Conservation (phyloP, 2,329 filamentous ascomycete genomes). For the Diatrype stigma region DNA sequence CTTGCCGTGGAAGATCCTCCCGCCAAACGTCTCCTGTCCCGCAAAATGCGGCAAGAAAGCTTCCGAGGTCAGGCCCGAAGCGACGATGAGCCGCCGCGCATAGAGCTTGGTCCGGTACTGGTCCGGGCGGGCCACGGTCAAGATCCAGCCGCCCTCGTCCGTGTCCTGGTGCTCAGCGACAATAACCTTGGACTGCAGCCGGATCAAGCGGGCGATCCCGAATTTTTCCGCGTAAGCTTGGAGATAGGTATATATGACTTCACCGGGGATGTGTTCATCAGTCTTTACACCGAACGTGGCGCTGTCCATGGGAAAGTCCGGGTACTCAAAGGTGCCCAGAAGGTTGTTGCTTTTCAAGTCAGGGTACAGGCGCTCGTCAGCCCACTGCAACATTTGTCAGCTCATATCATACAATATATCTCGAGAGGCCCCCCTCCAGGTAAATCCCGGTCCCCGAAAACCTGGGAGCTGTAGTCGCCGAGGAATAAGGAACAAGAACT, state of each 20-base stretch:
- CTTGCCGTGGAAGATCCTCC: conserved; percentile 54
- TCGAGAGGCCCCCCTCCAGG: background rate
- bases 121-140: conserved; percentile 12
- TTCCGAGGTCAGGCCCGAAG: conserved; percentile 57
- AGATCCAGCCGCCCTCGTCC: conserved; percentile 28
- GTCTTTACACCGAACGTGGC: conserved; percentile 41
- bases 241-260: conserved; percentile 53
- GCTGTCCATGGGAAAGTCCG: conserved; percentile 66
- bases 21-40: conserved; percentile 45
- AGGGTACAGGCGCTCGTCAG: conserved; percentile 61
- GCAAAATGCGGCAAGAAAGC: conserved; percentile 50
- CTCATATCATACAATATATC: background rate
- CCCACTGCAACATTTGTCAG: conserved; percentile 44
- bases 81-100: conserved; percentile 52
- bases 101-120: conserved; percentile 22
- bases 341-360: conserved; percentile 72
- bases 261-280: conserved; percentile 57
- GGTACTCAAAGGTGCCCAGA: conserved; percentile 67
- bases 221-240: conserved; percentile 51
- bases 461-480: background rate
- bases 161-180: conserved; percentile 44
- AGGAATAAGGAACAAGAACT: background rate
- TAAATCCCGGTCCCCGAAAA: background rate
- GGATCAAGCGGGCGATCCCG: conserved; percentile 43
- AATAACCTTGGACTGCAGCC: conserved; percentile 47